Evolutionary conservation across 768 basidiomycete genomes (phyloP), one percentile per base, ranked within the genome.

Genomic region (Mrakia blollopis): DNA sequence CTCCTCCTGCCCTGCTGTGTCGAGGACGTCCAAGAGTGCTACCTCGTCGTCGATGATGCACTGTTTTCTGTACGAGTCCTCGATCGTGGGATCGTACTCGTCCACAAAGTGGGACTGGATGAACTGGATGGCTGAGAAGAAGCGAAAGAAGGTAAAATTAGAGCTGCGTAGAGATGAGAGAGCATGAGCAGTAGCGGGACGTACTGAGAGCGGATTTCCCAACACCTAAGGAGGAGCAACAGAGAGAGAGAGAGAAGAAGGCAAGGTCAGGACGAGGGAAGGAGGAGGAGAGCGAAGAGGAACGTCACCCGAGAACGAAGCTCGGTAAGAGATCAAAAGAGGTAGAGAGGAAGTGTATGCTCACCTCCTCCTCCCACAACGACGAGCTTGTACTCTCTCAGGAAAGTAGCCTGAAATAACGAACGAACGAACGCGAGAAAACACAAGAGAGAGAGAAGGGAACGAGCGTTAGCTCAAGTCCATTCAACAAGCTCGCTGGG

Each of bases 31-130:
- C 76, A 97, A 89, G 70, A 97, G 87, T 28, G 94, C 94, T n/a
- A 97, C 93, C 84, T 98, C 93, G n/a, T 96, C 95, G 84, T 98
- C 95, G 80, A 98, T 94, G 47, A 96, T 91, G 79, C 93, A 95
- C 83, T 97, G 94, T 83, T 97, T 98, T 80, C 96, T 88, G 86
- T 98, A 98, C 63, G 94, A 97, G 83, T 98, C 94, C 94, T 96
- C 96, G 81, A 98, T 98, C 39, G 95, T 97, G 39, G 96, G 95
- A 83, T 98, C 93, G 76, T 89, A 94, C 83, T 94, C 92, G 84
- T 93, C 91, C 77, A 95, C 93, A 81, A 94, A 94, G 83, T 84
- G 83, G 4, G 82, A 80, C 74, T 98, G 96, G 80, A 98, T 97
- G 87, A 98, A 98, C 83, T 98, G 96, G 81, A 98, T 97, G 71